A percentile compares a stretch with the other conserved stretches of the same genome.
These are phyloP conservation scores for Trematosphaeria pertusa DNA, from an alignment of 2,329 filamentous ascomycete species.

Conservation along the genomic window DNA sequence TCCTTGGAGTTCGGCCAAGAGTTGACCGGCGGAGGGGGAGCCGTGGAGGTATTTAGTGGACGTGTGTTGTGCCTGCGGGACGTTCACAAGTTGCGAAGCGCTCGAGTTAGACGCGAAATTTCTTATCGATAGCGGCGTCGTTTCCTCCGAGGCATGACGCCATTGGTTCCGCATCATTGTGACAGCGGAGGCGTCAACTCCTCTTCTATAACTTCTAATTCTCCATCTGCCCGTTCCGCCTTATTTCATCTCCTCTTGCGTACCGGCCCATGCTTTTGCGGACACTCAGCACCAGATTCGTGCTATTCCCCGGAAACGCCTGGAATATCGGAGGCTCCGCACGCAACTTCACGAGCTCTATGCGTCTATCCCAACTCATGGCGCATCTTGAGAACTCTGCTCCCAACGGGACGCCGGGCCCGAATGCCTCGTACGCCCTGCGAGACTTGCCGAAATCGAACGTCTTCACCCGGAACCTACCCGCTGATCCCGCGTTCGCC, in stretches of 20 bases:
- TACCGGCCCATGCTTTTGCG: constrained; percentile 6
- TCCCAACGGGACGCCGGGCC: constrained; percentile 19
- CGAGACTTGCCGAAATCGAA: constrained; percentile 68
- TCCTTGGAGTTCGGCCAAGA: not conserved
- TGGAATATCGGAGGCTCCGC: not conserved
- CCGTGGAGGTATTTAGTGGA: not conserved
- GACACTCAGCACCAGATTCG: not conserved
- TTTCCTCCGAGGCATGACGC: constrained; percentile 5
- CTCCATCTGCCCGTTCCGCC: not conserved
- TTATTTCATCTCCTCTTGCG: not conserved
- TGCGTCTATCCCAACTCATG: constrained; percentile 54
- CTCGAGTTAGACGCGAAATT: not conserved
- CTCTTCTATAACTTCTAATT: not conserved
- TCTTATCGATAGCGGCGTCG: not conserved
- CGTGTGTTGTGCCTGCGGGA: not conserved
- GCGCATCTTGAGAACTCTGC: constrained; percentile 49
- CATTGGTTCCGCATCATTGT: constrained; percentile 5
- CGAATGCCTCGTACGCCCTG: constrained; percentile 43
- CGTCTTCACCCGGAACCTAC: constrained; percentile 70
- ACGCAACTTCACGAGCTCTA: constrained; percentile 19
- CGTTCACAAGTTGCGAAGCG: not conserved
- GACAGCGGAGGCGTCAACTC: not conserved
- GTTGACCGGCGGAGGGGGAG: not conserved
- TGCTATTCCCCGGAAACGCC: not conserved
- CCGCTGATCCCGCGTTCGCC: constrained; percentile 78